These are phyloP conservation scores for Tuctoria greenei DNA, from an alignment of 176 grass and related monocot species.

Conservation along the genomic window DNA sequence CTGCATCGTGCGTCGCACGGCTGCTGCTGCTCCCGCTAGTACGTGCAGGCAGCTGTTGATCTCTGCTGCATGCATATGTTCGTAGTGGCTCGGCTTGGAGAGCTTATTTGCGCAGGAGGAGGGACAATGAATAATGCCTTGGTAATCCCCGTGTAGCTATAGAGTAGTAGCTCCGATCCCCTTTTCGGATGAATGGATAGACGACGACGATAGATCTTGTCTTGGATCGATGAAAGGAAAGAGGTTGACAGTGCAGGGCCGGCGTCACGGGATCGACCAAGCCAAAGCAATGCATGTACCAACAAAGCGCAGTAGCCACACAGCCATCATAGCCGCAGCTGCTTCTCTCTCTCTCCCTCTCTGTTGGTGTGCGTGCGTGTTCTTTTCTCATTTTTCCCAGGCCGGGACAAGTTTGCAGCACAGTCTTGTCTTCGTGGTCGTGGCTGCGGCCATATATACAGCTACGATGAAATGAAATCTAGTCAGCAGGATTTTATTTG, in stretches of 20 bases:
- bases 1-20: not conserved
- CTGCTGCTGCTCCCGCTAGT: not conserved
- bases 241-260: constrained; percentile 6
- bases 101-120: no score
- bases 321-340: not conserved
- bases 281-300: not conserved
- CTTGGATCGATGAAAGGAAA: not conserved
- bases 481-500: no score
- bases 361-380: no score
- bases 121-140: constrained; percentile 35
- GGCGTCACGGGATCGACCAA: constrained; percentile 39
- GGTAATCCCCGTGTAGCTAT: constrained; percentile 27
- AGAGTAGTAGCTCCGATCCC: no score
- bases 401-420: not conserved
- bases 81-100: no score
- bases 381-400: not conserved
- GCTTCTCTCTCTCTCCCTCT: not conserved
- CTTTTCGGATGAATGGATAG: constrained; percentile 26
- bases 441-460: not conserved
- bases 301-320: constrained; percentile 16
- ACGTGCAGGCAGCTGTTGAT: no score
- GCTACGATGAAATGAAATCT: not conserved
- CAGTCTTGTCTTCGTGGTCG: not conserved
- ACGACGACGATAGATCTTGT: not conserved
- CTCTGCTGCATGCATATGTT: no score